Conservation (phyloP, 2,329 filamentous ascomycete species). For the Akanthomyces muscarius region DNA sequence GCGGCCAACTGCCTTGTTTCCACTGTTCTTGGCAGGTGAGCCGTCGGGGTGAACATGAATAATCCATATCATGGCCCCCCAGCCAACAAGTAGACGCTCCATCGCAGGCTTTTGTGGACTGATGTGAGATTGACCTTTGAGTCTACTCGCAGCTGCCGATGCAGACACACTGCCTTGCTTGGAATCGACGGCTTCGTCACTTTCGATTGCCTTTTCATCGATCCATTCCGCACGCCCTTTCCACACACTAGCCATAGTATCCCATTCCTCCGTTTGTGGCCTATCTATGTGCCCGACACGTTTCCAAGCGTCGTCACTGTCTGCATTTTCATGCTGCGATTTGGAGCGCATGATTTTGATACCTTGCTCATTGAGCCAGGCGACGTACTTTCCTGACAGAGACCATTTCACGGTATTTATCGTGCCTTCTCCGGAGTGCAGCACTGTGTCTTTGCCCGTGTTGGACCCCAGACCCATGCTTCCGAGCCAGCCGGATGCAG, state of each 20-base stretch:
- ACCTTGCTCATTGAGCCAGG: constrained; percentile 94
- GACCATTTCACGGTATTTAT: constrained; percentile 96
- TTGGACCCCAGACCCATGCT: constrained; percentile 76
- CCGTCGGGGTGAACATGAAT: constrained; percentile 81
- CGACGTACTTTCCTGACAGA: constrained; percentile 83
- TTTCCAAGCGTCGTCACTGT: constrained; percentile 87
- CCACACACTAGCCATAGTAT: constrained; percentile 95
- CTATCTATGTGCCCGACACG: constrained; percentile 88
- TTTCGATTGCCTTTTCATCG: constrained; percentile 74
- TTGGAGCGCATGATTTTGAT: constrained; percentile 97
- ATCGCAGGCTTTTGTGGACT: constrained; percentile 45
- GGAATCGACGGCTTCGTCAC: constrained; percentile 54
- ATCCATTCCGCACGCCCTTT: constrained; percentile 92
- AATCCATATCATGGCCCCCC: constrained; percentile 95
- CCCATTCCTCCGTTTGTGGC: constrained; percentile 82
- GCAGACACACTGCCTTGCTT: constrained; percentile 28
- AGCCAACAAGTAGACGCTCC: constrained; percentile 86
- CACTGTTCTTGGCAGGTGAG: constrained; percentile 36
- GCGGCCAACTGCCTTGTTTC: constrained; percentile 51
- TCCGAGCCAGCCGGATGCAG: constrained; percentile 87
- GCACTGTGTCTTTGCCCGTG: constrained; percentile 75
- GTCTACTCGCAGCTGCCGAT: constrained; percentile 44
- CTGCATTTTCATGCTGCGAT: constrained; percentile 69
- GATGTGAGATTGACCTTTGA: constrained; percentile 42
- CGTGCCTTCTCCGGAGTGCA: constrained; percentile 88